phyloP scores from a whole-genome alignment of 768 basidiomycete genomes.

The Boletus reticulatus region DNA sequence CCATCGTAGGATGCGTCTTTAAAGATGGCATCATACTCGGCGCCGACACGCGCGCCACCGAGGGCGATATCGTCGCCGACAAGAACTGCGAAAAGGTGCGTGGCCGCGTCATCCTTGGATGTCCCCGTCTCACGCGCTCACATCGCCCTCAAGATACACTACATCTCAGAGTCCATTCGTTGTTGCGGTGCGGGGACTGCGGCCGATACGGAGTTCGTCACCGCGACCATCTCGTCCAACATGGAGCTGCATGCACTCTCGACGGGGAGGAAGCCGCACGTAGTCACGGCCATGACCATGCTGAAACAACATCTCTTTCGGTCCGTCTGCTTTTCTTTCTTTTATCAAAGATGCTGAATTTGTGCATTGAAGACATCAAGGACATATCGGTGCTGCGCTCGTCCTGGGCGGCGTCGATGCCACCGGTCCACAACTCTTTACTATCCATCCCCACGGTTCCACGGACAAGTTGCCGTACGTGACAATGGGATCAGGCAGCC shows the following conservation, averaged over 20 bases:
- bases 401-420: constrained; percentile 96
- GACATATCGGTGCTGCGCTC: constrained; percentile 91
- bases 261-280: constrained; percentile 87
- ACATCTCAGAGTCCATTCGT: constrained; percentile 90
- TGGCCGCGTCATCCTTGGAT: background rate
- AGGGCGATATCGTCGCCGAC: constrained; percentile 92
- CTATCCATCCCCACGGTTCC: constrained; percentile 93
- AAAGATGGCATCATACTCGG: constrained; percentile 92
- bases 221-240: constrained; percentile 93
- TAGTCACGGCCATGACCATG: constrained; percentile 99
- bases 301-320: constrained; percentile 92
- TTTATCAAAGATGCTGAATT: background rate
- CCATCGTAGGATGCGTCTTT: constrained; percentile 95
- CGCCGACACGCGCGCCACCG: constrained; percentile 95
- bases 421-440: constrained; percentile 93
- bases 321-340: constrained; percentile 38
- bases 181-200: constrained; percentile 99
- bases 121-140: background rate
- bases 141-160: constrained; percentile 76
- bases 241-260: constrained; percentile 91
- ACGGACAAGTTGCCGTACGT: constrained; percentile 99
- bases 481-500: constrained; percentile 95
- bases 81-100: constrained; percentile 99
- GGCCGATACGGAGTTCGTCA: constrained; percentile 96
- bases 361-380: constrained; percentile 67